Conservation (phyloP, 192 early-diverging fungal species). For the Coemansia sp. region DNA sequence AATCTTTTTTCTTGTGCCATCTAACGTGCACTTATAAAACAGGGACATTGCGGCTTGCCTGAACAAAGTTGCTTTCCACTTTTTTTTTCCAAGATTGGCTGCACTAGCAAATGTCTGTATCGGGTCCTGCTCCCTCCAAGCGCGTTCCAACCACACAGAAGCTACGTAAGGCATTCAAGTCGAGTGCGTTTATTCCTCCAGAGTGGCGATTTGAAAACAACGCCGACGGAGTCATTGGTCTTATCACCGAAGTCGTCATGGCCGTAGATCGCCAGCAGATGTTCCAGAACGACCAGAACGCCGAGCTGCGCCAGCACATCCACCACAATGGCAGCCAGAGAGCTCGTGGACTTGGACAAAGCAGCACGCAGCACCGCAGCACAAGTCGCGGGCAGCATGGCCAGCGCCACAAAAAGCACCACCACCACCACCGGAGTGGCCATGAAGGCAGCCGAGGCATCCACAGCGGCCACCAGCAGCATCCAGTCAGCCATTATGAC, state of each 20-base stretch:
- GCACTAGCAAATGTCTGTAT: constrained; percentile 5
- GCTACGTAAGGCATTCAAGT: constrained; percentile 24
- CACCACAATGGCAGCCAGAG: constrained; percentile 8
- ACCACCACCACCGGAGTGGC: background rate
- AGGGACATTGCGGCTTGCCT: no score
- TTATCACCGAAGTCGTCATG: constrained; percentile 33
- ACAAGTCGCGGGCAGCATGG: background rate
- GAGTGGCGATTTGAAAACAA: constrained; percentile 33
- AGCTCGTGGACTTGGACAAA: background rate
- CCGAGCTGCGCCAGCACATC: constrained; percentile 12
- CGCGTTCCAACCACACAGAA: background rate
- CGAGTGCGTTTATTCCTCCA: constrained; percentile 38
- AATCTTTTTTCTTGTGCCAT: no score
- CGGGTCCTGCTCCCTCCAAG: background rate
- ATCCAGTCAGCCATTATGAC: background rate
- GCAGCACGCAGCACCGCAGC: background rate
- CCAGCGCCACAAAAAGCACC: constrained; percentile 2
- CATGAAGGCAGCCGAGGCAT: background rate
- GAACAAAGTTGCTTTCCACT: no score
- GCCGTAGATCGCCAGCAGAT: constrained; percentile 29
- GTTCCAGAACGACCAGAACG: constrained; percentile 7
- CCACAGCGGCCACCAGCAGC: background rate
- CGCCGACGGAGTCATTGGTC: constrained; percentile 16
- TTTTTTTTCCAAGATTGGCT: no score
- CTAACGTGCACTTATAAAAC: no score